Evolutionary conservation across 306 rosid species (phyloP).

Genomic region (Casuarina equisetifolia): DNA sequence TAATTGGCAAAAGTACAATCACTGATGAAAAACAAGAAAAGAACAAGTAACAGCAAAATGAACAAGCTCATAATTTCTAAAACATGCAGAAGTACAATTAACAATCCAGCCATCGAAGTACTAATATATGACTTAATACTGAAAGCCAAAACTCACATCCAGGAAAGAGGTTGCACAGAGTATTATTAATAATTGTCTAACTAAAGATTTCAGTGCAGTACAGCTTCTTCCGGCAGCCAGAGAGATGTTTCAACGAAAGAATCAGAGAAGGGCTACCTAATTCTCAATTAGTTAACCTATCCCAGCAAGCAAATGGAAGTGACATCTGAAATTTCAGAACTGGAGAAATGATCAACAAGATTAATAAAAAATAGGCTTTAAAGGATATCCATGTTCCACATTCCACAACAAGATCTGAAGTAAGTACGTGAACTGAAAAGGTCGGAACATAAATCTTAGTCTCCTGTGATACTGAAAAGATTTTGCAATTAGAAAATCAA

Average conservation of each 20-base stretch:
- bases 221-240: background rate
- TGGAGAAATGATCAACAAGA: background rate
- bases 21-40: background rate
- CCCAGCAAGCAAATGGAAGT: background rate
- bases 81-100: background rate
- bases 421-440: background rate
- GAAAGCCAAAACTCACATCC: background rate
- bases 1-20: constrained; percentile 10
- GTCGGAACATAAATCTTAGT: background rate
- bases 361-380: background rate
- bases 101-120: background rate
- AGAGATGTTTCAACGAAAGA: background rate
- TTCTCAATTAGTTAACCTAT: background rate
- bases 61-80: background rate
- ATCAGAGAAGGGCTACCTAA: background rate
- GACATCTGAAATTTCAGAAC: background rate
- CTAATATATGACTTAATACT: background rate
- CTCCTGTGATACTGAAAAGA: background rate
- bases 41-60: background rate
- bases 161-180: background rate
- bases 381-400: background rate
- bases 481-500: background rate
- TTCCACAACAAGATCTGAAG: background rate
- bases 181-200: background rate
- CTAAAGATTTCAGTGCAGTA: background rate